Conservation (phyloP, 2,329 filamentous ascomycete genomes). For the Bipolaris bicolor region DNA sequence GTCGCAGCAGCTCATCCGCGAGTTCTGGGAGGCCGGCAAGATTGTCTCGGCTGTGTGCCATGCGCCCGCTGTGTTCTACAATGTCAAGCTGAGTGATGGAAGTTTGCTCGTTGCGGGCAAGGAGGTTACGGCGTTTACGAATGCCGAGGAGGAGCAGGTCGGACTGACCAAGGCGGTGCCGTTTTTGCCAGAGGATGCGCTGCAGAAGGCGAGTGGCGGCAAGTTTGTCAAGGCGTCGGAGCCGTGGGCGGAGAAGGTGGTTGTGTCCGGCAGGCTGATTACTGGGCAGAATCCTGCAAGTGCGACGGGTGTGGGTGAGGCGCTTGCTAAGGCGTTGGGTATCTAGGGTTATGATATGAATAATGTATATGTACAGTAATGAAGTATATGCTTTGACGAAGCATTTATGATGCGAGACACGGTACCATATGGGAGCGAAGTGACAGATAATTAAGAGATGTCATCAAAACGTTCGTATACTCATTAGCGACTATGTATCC, state of each 20-base stretch:
- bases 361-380: not conserved
- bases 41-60: slow-evolving; percentile 72
- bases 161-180: slow-evolving; percentile 57
- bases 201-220: slow-evolving; percentile 58
- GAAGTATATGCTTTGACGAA: not conserved
- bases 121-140: slow-evolving; percentile 66
- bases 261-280: slow-evolving; percentile 50
- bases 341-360: slow-evolving; percentile 15
- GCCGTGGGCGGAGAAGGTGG: slow-evolving; percentile 55
- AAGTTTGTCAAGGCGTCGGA: slow-evolving; percentile 63
- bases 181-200: slow-evolving; percentile 66
- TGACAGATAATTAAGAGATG: no score
- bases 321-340: slow-evolving; percentile 49
- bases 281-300: slow-evolving; percentile 58
- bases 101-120: slow-evolving; percentile 62
- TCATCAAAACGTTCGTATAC: not conserved
- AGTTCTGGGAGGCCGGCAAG: slow-evolving; percentile 68
- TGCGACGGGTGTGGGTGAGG: slow-evolving; percentile 53
- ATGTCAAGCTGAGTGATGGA: slow-evolving; percentile 60
- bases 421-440: not conserved
- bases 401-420: not conserved
- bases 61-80: slow-evolving; percentile 67
- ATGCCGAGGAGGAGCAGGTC: slow-evolving; percentile 60
- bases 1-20: slow-evolving; percentile 65
- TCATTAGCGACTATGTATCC: not conserved